Base-by-base conservation (phyloP, 495 filamentous ascomycete genomes). In the Hypoxylon fragiforme region DNA sequence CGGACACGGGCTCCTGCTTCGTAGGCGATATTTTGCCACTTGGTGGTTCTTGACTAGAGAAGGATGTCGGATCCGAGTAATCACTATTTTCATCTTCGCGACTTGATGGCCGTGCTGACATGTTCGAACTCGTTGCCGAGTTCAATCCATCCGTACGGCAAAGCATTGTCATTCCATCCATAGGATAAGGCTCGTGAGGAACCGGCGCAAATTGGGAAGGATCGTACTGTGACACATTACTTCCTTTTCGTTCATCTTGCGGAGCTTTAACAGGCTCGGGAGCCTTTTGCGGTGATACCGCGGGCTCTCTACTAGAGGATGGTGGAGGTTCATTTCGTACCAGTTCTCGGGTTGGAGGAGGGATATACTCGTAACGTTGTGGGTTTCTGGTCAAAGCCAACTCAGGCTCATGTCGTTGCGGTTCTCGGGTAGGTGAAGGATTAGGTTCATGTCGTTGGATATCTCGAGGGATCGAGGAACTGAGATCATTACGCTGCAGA, bases 81-180 rank as follows among this genome's bases (percentile, higher is more conserved):
- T 97, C 95, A 70, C 94, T 97, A 55, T 90, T 84, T n/a, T n/a
- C n/a, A 28, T 89, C 91, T 52, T 92, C 94, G 55, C 90, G 86
- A 65, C 92, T 96, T 18, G 87, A 86, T 42, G 92, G 91, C 36
- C 92, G 80, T 24, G 76, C 85, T 61, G 78, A 72, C 21, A 88
- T 78, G 52, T 81, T 85, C 24, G 88, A 90, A 70, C 88, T 92
- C 43, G 86, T 83, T 35, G 95, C 92, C 15, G 91, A 96, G 35
- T 88, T 68, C 55, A 63, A 50, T 16, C 65, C 65, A 34, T 68
- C 90, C 18, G 88, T 85, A 50, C 94, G 84, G 71, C 95, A 97
- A 57, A 96, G 89, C 88, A 97, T 96, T 1, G 94, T 97, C 95
- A 97, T 97, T 24, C 94, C 95, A 68, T 99, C 94, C 62, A 89